Conservation (phyloP, 164 flowering plant genomes). For the Buxus sempervirens region DNA sequence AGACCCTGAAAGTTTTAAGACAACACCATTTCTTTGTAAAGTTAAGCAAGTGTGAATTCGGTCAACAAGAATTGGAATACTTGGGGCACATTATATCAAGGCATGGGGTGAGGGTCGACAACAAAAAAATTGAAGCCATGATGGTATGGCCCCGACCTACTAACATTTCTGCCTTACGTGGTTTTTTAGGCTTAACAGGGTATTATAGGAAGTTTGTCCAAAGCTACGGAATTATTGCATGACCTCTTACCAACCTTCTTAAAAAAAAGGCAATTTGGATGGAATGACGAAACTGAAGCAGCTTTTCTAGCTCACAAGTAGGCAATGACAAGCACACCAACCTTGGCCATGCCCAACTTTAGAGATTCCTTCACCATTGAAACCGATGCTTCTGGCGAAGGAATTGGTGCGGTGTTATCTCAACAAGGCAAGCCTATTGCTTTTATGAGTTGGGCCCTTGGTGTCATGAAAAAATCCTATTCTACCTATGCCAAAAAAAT, state of each 20-base stretch:
- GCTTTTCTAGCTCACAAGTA: neutral
- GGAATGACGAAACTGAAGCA: neutral
- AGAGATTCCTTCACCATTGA: neutral
- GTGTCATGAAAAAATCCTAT: too few relatives aligned
- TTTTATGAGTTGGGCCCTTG: too few relatives aligned
- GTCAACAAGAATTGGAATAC: too few relatives aligned
- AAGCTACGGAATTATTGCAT: conserved; percentile 3
- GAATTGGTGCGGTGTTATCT: neutral
- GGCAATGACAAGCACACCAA: neutral
- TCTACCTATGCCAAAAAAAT: conserved; percentile 9
- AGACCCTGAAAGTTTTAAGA: neutral
- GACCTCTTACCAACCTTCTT: too few relatives aligned
- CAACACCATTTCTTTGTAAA: neutral
- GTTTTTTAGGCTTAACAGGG: too few relatives aligned
- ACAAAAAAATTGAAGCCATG: too few relatives aligned
- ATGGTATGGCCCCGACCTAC: too few relatives aligned
- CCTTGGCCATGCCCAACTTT: conserved; percentile 4
- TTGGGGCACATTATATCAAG: neutral
- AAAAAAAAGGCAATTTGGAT: too few relatives aligned
- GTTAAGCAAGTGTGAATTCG: neutral
- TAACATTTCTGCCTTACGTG: too few relatives aligned
- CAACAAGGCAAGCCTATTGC: neutral
- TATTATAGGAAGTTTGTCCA: neutral
- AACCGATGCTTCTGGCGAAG: conserved; percentile 3
- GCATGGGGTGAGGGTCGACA: too few relatives aligned